Percentiles rank a stretch among this genome's conserved stretches.
phyloP scores from a whole-genome alignment of 495 filamentous ascomycete genomes.

The Neurospora sp. region DNA sequence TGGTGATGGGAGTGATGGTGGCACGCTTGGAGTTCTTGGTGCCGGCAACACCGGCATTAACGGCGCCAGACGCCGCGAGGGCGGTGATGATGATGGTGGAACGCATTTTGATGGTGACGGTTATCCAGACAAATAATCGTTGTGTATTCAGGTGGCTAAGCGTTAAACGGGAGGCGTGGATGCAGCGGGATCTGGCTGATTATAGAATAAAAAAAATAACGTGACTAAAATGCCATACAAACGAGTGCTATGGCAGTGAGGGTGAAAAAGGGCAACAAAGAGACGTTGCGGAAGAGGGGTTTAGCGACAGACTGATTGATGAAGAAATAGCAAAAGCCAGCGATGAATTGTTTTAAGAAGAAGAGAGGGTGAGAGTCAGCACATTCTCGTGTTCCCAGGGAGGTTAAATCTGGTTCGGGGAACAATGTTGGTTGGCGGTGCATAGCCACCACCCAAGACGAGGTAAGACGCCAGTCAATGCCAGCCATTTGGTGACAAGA shows the following conservation, averaged over 20 bases:
- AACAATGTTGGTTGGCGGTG: conserved; percentile 2
- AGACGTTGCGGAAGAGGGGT: neutral
- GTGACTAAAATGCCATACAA: conserved; percentile 13
- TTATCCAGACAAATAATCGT: neutral
- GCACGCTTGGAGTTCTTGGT: conserved; percentile 44
- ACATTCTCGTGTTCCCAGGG: neutral
- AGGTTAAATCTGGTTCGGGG: neutral
- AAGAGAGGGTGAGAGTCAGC: neutral
- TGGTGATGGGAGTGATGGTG: conserved; percentile 29
- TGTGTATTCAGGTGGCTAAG: neutral
- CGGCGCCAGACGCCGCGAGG: conserved; percentile 44
- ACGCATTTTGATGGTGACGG: conserved; percentile 40
- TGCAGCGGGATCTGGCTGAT: neutral
- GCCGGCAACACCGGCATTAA: conserved; percentile 43
- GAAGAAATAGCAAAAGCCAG: neutral
- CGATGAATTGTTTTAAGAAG: neutral
- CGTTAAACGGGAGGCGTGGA: neutral
- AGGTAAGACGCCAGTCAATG: neutral
- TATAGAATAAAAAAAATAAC: neutral
- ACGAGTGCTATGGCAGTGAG: conserved; percentile 7
- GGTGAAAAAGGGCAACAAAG: neutral
- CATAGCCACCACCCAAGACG: conserved; percentile 17
- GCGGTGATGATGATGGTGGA: conserved; percentile 35
- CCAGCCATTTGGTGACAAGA: neutral
- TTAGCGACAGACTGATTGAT: neutral